Percentiles rank a stretch among this genome's conserved stretches.
phyloP scores from a whole-genome alignment of 805 yeast genomes.

The Schizosaccharomyces osmophilus region DNA sequence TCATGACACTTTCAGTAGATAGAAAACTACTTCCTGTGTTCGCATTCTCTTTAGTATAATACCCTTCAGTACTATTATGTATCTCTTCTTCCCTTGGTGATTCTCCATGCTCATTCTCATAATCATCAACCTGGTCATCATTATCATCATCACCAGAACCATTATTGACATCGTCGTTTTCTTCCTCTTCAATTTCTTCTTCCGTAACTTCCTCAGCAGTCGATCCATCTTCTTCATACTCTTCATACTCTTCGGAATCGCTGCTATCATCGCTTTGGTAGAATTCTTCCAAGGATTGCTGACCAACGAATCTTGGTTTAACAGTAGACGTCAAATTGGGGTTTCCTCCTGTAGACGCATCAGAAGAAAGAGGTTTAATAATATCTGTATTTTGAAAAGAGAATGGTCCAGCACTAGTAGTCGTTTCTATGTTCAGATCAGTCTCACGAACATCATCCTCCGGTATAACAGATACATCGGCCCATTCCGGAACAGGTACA shows the following conservation, averaged over 20 bases:
- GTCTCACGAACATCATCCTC: neutral
- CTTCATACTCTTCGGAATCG: conserved; percentile 1
- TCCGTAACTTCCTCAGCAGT: neutral
- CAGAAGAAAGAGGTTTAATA: neutral
- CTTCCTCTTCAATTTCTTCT: neutral
- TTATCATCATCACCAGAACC: no score
- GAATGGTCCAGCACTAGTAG: neutral
- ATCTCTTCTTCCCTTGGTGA: neutral
- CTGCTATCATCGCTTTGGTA: neutral
- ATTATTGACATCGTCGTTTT: neutral
- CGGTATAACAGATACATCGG: neutral
- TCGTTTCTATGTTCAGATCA: neutral
- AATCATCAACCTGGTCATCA: no score
- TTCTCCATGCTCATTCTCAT: neutral
- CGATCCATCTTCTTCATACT: neutral
- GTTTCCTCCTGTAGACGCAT: no score
- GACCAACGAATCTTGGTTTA: neutral
- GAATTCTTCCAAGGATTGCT: neutral
- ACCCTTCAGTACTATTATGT: neutral
- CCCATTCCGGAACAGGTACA: neutral
- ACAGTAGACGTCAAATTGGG: neutral
- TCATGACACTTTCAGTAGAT: neutral
- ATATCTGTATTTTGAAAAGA: neutral
- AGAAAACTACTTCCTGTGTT: neutral
- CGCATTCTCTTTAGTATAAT: neutral